Conservation (phyloP, 2,329 filamentous ascomycete species). For the Penicillium sp. region DNA sequence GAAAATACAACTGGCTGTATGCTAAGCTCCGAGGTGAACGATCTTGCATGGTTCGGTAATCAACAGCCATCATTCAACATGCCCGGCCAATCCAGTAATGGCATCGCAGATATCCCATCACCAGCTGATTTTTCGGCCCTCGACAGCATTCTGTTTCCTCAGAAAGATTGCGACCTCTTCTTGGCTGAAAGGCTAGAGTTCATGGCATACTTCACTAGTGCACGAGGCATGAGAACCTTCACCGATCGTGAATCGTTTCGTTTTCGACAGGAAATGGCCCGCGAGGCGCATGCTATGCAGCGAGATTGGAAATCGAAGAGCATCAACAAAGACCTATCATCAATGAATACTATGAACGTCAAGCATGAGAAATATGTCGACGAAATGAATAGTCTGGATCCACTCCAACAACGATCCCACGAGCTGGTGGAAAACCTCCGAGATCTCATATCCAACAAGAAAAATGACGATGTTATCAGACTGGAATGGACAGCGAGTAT, state of each 20-base stretch:
- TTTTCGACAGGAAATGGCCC: conserved; percentile 20
- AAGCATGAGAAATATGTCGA: not conserved
- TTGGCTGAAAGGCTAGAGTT: conserved; percentile 24
- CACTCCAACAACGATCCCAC: not conserved
- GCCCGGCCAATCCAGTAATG: not conserved
- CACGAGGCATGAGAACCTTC: conserved; percentile 25
- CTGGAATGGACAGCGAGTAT: conserved; percentile 17
- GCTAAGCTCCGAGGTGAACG: too few species aligned
- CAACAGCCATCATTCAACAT: not conserved
- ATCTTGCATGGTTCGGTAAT: not conserved
- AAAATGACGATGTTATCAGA: conserved; percentile 14
- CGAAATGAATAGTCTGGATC: not conserved
- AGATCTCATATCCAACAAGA: conserved; percentile 9
- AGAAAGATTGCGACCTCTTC: conserved; percentile 13
- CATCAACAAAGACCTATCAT: not conserved
- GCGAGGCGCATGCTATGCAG: conserved; percentile 11
- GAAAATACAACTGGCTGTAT: not conserved
- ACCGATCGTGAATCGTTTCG: conserved; percentile 22
- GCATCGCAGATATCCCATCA: not conserved
- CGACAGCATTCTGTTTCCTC: conserved; percentile 20
- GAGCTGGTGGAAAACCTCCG: conserved; percentile 17
- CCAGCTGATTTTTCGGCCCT: conserved; percentile 21
- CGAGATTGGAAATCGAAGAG: not conserved
- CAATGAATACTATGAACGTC: too few species aligned
- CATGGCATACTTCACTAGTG: conserved; percentile 29